phyloP scores from a whole-genome alignment of 2,329 filamentous ascomycete species.

The Plectosphaerella sp. region DNA sequence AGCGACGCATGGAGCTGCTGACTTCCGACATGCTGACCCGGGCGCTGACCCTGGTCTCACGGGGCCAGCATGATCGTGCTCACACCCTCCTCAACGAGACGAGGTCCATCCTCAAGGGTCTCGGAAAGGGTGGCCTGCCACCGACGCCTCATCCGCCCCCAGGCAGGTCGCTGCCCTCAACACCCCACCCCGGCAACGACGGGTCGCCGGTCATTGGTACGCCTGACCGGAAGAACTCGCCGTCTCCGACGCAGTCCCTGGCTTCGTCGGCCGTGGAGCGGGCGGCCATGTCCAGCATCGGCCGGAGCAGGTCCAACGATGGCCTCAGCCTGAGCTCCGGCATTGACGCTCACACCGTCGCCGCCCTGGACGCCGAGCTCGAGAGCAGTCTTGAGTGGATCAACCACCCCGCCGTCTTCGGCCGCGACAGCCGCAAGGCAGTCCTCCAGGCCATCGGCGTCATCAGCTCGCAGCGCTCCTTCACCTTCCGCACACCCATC shows the following conservation, averaged over 20 bases:
- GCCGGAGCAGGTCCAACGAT: conserved; percentile 51
- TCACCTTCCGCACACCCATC: conserved; percentile 86
- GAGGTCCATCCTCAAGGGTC: conserved; percentile 87
- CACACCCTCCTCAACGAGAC: conserved; percentile 92
- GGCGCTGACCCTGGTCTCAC: conserved; percentile 83
- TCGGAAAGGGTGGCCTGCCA: conserved; percentile 90
- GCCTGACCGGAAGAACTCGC: conserved; percentile 36
- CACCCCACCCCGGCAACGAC: conserved; percentile 37
- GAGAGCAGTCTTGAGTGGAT: conserved; percentile 95
- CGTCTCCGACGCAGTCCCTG: conserved; percentile 35
- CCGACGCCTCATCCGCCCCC: conserved; percentile 65
- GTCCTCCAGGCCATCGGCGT: conserved; percentile 95
- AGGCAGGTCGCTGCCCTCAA: conserved; percentile 34
- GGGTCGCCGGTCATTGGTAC: conserved; percentile 41
- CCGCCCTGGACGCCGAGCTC: conserved; percentile 84
- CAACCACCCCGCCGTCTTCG: conserved; percentile 91
- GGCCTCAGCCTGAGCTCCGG: conserved; percentile 60
- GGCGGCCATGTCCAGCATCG: conserved; percentile 33
- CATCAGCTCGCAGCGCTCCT: conserved; percentile 89
- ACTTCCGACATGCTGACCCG: conserved; percentile 97
- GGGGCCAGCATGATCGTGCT: conserved; percentile 88
- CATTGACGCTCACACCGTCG: conserved; percentile 79
- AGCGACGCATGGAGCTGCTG: conserved; percentile 93
- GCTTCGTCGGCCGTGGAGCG: conserved; percentile 46
- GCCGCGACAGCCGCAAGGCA: conserved; percentile 88